These are phyloP conservation scores for Logfia minima DNA, from an alignment of 129 eudicot species.

Conservation along the genomic window DNA sequence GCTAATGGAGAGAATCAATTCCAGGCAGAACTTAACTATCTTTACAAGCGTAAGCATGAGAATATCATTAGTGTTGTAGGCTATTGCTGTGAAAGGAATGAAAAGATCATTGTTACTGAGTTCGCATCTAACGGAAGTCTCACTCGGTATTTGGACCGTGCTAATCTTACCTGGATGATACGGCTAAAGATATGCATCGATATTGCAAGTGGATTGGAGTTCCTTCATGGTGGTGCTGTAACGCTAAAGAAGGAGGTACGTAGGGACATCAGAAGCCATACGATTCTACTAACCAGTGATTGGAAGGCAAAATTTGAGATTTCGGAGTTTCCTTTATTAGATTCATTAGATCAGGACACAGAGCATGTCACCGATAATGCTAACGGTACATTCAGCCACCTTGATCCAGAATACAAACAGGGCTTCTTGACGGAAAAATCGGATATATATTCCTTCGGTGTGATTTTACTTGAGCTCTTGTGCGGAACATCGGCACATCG, in stretches of 20 bases:
- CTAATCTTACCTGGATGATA: not conserved
- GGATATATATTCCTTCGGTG: not conserved
- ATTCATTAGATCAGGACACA: not conserved
- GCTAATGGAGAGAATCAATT: too few species aligned
- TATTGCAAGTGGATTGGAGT: not conserved
- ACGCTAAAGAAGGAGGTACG: not conserved
- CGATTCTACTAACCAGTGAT: not conserved
- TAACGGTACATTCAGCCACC: too few species aligned
- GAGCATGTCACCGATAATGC: not conserved
- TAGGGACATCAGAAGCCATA: not conserved
- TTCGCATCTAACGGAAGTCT: not conserved
- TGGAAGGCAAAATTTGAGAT: not conserved
- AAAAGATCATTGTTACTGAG: constrained; percentile 9
- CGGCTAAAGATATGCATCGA: not conserved
- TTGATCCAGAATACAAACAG: not conserved
- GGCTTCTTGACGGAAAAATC: not conserved
- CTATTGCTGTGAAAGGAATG: not conserved
- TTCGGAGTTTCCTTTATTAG: too few species aligned
- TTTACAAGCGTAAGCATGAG: too few species aligned
- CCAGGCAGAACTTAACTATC: too few species aligned
- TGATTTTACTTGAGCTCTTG: not conserved
- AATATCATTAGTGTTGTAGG: not conserved
- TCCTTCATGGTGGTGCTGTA: not conserved
- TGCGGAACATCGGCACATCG: not conserved
- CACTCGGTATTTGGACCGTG: not conserved